Evolutionary conservation across 768 basidiomycete genomes (phyloP), one percentile per base, ranked within the genome.

Genomic region (Mycena kentingensis): DNA sequence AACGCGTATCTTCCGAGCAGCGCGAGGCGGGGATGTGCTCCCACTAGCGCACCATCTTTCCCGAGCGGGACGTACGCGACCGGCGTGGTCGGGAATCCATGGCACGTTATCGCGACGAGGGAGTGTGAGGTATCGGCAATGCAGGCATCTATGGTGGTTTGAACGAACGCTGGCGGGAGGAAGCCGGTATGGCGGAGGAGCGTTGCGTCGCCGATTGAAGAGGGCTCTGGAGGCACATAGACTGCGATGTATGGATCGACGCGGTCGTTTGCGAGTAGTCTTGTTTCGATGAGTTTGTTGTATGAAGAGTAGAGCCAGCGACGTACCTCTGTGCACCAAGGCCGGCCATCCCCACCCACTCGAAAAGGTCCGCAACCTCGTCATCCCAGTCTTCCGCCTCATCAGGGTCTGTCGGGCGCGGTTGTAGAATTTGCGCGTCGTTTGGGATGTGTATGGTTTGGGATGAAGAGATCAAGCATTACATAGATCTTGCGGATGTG

Each of bases 301-400:
- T 38, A 32, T 25, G 19, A 19, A 42, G 56, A 45, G n/a, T n/a
- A 25, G 21, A 39, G 35, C n/a, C 49, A 10, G 21, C 35, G 24
- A 53, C 63, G 5, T 54, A 85, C 88, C 88, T 75, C 63, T 87
- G 84, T 2, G 88, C 74, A 13, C 82, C 85, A 4, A 90, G 62
- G 51, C 73, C 75, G 3, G 81, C 84, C 81, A 90, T 78, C 6
- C 87, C 88, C 7, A 82, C 74, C 88, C 88, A 90, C 63, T 90
- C 88, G 46, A 86, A 84, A 15, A 88, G 67, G 3, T 62, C 67
- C 7, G 67, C 63, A 36, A 80, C 67, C 7, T 72, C 70, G 10
- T 71, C 69, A 6, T 77, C 65, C 76, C 82, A 82, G 50, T 83
- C 81, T 37, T 83, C 81, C 8, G 60, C 26, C n/a, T 55, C 66